These are phyloP conservation scores for Wickerhamomyces rabaulensis DNA, from an alignment of 805 yeast genomes.

Conservation along the genomic window DNA sequence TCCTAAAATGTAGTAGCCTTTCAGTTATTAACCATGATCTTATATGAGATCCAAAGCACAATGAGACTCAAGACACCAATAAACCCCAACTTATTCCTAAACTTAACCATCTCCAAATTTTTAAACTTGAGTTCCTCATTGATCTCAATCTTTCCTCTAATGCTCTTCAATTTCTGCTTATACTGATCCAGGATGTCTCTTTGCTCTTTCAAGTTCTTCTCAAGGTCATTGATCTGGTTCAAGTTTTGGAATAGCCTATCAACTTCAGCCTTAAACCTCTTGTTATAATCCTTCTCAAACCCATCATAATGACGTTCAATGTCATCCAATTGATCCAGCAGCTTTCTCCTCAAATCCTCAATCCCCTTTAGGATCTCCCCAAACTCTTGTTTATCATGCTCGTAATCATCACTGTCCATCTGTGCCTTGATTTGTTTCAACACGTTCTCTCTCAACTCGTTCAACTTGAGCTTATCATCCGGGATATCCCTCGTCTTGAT, in stretches of 20 bases:
- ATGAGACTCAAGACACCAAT: neutral
- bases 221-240: slow-evolving; percentile 8
- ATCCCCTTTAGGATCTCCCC: neutral
- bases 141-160: slow-evolving; percentile 8
- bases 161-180: slow-evolving; percentile 10
- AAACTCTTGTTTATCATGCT: neutral
- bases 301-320: neutral
- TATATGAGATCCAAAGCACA: neutral
- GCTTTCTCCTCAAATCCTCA: neutral
- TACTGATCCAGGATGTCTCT: slow-evolving; percentile 8
- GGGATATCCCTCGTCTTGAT: neutral
- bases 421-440: neutral
- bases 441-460: neutral
- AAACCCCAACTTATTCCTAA: slow-evolving; percentile 4
- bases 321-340: neutral
- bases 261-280: neutral
- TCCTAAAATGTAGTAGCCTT: too few relatives aligned
- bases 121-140: slow-evolving; percentile 6
- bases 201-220: slow-evolving; percentile 2
- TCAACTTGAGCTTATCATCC: neutral
- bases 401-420: neutral
- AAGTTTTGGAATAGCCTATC: slow-evolving; percentile 8
- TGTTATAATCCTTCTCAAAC: neutral
- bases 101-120: slow-evolving; percentile 2
- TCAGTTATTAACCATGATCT: neutral